Conservation (phyloP, 108 stramenopile genomes). For the Nitzschia sp. region DNA sequence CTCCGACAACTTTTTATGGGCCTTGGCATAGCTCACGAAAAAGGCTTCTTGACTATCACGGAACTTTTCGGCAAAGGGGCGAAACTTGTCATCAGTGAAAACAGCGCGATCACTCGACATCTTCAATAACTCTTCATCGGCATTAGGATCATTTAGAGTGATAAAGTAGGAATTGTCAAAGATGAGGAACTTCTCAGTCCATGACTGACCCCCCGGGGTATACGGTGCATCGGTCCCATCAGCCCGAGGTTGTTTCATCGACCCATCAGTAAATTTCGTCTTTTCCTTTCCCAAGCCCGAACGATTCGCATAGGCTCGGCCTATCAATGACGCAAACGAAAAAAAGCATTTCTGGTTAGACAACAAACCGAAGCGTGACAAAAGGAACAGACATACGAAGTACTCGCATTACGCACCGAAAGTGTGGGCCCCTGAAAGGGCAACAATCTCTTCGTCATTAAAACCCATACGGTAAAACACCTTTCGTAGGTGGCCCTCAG, state of each 20-base stretch:
- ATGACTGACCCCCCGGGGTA: conserved; percentile 86
- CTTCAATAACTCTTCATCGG: conserved; percentile 75
- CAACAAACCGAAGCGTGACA: background rate
- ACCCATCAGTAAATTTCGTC: conserved; percentile 94
- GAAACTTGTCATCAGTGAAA: conserved; percentile 72
- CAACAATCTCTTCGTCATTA: conserved; percentile 93
- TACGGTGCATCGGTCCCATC: conserved; percentile 87
- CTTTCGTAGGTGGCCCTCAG: conserved; percentile 82
- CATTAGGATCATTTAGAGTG: conserved; percentile 42
- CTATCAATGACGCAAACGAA: conserved; percentile 2
- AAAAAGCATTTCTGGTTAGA: background rate
- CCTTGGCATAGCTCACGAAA: conserved; percentile 89
- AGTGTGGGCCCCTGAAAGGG: conserved; percentile 91
- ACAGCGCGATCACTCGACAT: conserved; percentile 76
- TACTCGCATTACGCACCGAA: conserved; percentile 58
- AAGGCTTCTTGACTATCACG: conserved; percentile 87
- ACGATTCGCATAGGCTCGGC: conserved; percentile 79
- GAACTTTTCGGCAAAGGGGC: conserved; percentile 75
- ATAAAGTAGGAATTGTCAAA: conserved; percentile 92
- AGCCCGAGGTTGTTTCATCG: conserved; percentile 62
- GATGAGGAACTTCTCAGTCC: conserved; percentile 73
- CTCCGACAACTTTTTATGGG: conserved; percentile 90
- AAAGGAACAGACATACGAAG: background rate
- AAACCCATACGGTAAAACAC: conserved; percentile 96
- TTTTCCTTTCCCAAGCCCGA: conserved; percentile 82